Conservation (phyloP, 2,329 filamentous ascomycete genomes). For the Fusarium torulosum region DNA sequence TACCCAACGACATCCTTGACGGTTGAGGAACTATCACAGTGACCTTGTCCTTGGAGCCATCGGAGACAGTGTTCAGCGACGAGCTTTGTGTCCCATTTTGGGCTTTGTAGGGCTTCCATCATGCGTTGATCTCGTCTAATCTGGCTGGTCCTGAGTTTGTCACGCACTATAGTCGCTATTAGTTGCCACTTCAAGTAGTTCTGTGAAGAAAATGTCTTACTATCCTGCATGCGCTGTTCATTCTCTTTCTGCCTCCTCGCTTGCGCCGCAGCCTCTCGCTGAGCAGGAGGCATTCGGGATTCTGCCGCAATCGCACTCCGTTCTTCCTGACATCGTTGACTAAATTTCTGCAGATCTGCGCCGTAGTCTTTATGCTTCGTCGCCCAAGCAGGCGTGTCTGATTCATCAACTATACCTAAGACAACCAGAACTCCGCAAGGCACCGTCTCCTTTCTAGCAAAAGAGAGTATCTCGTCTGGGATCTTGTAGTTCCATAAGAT, state of each 20-base stretch:
- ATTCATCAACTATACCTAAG: slow-evolving; percentile 62
- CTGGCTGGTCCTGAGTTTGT: slow-evolving; percentile 54
- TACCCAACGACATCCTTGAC: slow-evolving; percentile 60
- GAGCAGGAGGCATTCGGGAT: slow-evolving; percentile 56
- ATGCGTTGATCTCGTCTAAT: slow-evolving; percentile 61
- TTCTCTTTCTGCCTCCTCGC: slow-evolving; percentile 59
- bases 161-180: slow-evolving; percentile 54
- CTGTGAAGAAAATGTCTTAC: slow-evolving; percentile 45
- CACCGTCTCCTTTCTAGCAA: slow-evolving; percentile 65
- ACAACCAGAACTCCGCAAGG: slow-evolving; percentile 72
- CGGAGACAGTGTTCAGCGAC: slow-evolving; percentile 60
- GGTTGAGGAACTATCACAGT: slow-evolving; percentile 44
- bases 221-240: slow-evolving; percentile 61
- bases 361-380: slow-evolving; percentile 56
- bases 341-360: slow-evolving; percentile 50
- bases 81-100: slow-evolving; percentile 63
- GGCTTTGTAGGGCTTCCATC: slow-evolving; percentile 65
- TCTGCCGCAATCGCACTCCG: slow-evolving; percentile 59
- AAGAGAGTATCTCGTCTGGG: slow-evolving; percentile 63
- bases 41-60: slow-evolving; percentile 57
- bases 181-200: background rate
- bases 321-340: slow-evolving; percentile 56
- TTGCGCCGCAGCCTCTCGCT: slow-evolving; percentile 57
- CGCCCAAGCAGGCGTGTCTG: slow-evolving; percentile 67
- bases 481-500: slow-evolving; percentile 72